Percentiles rank a stretch among this genome's conserved stretches.
Conservation (phyloP, 352 stramenopile genomes). For the Phytophthora syringae region DNA sequence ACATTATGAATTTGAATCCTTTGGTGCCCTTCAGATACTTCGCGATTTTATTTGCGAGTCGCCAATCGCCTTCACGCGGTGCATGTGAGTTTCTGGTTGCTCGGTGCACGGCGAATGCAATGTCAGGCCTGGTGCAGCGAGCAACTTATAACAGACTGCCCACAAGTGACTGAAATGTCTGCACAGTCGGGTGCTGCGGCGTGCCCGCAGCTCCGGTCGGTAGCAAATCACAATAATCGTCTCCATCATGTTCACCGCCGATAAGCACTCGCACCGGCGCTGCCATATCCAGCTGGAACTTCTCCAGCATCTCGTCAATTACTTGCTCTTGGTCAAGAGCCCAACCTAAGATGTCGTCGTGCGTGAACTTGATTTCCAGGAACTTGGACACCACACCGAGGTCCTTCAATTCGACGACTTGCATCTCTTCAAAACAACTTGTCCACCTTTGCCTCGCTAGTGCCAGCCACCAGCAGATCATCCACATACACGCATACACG, state of each 20-base stretch:
- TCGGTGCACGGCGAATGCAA: conserved; percentile 1
- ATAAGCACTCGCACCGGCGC: neutral
- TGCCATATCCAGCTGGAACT: conserved; percentile 7
- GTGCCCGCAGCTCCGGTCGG: neutral
- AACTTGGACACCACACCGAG: conserved; percentile 15
- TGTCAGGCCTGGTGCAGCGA: neutral
- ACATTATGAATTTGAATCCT: too few species aligned
- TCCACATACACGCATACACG: conserved; percentile 33
- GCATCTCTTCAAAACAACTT: conserved; percentile 18
- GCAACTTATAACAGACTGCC: conserved; percentile 4
- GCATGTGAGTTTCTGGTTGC: neutral
- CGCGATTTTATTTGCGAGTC: neutral
- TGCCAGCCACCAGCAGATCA: too few species aligned
- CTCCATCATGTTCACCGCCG: neutral
- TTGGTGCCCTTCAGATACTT: conserved; percentile 1
- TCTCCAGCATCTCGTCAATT: conserved; percentile 9
- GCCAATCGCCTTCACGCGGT: neutral
- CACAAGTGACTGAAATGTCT: neutral
- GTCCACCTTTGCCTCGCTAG: too few species aligned
- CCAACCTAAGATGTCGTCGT: neutral
- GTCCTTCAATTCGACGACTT: conserved; percentile 15
- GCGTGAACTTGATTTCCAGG: conserved; percentile 5
- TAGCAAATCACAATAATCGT: neutral
- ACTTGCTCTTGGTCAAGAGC: conserved; percentile 6
- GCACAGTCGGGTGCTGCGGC: neutral